Base-by-base conservation (phyloP, 108 stramenopile genomes). In the Skeletonema costatum region DNA sequence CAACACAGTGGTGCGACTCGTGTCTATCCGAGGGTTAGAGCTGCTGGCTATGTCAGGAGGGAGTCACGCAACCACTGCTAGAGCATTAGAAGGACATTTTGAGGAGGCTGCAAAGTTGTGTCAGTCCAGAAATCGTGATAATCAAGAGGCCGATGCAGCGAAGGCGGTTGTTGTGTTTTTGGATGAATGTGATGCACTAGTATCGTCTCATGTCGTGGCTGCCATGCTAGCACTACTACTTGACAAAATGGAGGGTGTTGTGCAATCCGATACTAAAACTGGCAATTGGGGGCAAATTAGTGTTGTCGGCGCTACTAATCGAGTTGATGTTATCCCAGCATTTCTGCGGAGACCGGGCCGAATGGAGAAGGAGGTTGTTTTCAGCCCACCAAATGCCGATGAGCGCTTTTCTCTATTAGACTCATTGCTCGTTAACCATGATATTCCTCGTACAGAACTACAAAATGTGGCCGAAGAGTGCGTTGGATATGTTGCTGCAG, bases 401-500 rank as follows among this genome's bases (percentile, higher is more conserved):
- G 87, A 92, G 48, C 79, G 94, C 29, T 74, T 70, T 30, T 32
- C 17, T 5, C 83, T 95, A 44, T 44, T 92, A 46, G 64, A 71
- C 59, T 65, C 75, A 6, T 70, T 93, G 66, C 60, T 87, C 10
- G 29, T 60, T 51, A 48, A 39, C 16, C 16, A 17, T 68, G 73
- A 68, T 42, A 36, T 72, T 31, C 44, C 60, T 32, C 32, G 71
- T 17, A 71, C 60, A 14, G 83, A 81, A 17, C 35, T 95, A 8
- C 53, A 64, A 59, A 53, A 66, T 53, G 44, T 95, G 13, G 92
- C 92, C 11, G 94, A 95, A 11, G 66, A 78, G 5, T 92, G 89
- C 59, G 94, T 95, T 0, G 94, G 94, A 10, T 95, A 89, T 68
- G 94, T 95, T 44, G 81, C 94, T 1, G 94, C 94, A 5, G 92